These are phyloP conservation scores for Glycine latifolia DNA, from an alignment of 306 rosid species.

Conservation along the genomic window DNA sequence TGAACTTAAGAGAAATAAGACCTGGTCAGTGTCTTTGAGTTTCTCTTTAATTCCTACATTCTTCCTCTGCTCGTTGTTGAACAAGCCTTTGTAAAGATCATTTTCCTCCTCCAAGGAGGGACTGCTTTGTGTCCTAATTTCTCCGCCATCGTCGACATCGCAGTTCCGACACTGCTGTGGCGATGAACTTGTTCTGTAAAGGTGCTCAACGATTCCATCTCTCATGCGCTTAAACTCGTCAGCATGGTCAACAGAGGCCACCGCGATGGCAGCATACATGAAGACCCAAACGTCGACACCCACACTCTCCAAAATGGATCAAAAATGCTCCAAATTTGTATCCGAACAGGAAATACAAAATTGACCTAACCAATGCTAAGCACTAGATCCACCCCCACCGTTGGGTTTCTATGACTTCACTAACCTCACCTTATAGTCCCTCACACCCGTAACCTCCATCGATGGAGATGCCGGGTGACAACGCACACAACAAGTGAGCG, in stretches of 20 bases:
- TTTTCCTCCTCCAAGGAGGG: conserved; percentile 20
- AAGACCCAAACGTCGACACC: conserved; percentile 77
- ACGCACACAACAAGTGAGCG: too few relatives aligned
- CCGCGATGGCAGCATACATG: conserved; percentile 76
- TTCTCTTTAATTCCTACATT: conserved; percentile 72
- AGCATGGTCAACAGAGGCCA: conserved; percentile 67
- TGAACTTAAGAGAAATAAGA: neutral
- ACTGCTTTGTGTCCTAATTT: neutral
- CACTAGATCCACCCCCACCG: conserved; percentile 1
- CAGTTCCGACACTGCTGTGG: conserved; percentile 53
- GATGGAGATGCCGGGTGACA: too few relatives aligned
- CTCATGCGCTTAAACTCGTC: conserved; percentile 67
- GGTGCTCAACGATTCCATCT: conserved; percentile 78
- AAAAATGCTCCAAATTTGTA: conserved; percentile 81
- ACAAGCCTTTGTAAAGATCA: conserved; percentile 70
- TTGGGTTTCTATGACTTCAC: too few relatives aligned
- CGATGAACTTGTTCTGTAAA: conserved; percentile 57
- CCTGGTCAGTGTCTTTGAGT: conserved; percentile 82
- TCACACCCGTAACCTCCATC: too few relatives aligned
- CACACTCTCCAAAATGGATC: conserved; percentile 64
- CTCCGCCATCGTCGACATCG: conserved; percentile 14
- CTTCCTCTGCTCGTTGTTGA: conserved; percentile 84
- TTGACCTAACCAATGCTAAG: too few relatives aligned
- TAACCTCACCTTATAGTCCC: too few relatives aligned
- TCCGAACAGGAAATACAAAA: neutral